Evolutionary conservation across 805 yeast genomes (phyloP).

Genomic region (Schizosaccharomyces japonicus): DNA sequence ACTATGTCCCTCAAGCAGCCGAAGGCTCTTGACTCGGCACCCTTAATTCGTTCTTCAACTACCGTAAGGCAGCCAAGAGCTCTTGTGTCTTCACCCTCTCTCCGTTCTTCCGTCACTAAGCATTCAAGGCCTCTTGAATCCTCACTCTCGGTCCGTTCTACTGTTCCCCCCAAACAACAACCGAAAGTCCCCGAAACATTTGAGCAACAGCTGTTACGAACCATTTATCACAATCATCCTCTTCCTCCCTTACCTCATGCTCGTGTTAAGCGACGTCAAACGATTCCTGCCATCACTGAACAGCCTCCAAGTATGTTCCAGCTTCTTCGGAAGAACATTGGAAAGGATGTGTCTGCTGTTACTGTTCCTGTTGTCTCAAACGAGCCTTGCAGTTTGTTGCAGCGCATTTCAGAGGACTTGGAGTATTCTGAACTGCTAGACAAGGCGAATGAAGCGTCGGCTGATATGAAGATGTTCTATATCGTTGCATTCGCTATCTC

Average conservation of each 20-base stretch:
- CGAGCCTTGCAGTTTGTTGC: conserved; percentile 71
- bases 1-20: too few relatives aligned
- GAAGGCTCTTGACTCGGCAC: too few relatives aligned
- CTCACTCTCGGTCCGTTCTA: too few relatives aligned
- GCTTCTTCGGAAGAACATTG: conserved; percentile 68
- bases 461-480: conserved; percentile 32
- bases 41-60: too few relatives aligned
- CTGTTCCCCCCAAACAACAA: too few relatives aligned
- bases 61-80: too few relatives aligned
- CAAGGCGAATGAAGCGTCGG: conserved; percentile 28
- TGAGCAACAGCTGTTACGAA: too few relatives aligned
- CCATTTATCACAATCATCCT: too few relatives aligned
- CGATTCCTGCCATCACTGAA: conserved; percentile 21
- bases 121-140: too few relatives aligned
- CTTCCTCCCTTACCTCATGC: conserved; percentile 8
- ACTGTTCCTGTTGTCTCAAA: conserved; percentile 88
- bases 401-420: conserved; percentile 51
- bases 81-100: too few relatives aligned
- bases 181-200: too few relatives aligned
- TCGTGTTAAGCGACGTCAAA: conserved; percentile 6
- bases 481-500: conserved; percentile 69
- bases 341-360: conserved; percentile 56
- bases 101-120: too few relatives aligned
- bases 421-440: conserved; percentile 53
- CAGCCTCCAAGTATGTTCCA: conserved; percentile 66